Evolutionary conservation across 31 red algal genomes (phyloP).

Genomic region (Porphyra umbilicalis): DNA sequence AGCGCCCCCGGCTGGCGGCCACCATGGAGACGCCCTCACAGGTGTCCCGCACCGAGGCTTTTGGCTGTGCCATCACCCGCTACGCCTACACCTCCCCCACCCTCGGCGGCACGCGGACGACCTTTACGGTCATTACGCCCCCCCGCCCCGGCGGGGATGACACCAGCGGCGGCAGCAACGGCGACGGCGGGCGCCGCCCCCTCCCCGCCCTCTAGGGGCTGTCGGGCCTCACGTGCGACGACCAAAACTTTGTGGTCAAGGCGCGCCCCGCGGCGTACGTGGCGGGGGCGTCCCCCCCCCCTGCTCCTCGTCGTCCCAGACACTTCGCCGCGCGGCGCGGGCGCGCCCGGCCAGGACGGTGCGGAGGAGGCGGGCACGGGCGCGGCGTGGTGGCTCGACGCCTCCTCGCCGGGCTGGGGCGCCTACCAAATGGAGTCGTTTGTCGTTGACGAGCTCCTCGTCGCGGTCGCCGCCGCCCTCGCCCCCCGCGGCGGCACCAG

Average conservation of each 20-base stretch:
- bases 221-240: conserved; percentile 86
- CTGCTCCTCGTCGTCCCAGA: conserved; percentile 71
- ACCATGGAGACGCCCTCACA: too few relatives aligned
- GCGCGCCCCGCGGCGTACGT: conserved; percentile 35
- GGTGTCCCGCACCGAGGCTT: conserved; percentile 39
- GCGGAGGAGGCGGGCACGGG: conserved; percentile 83
- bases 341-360: conserved; percentile 50
- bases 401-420: conserved; percentile 25
- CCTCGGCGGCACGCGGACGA: conserved; percentile 31
- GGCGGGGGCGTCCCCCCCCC: conserved; percentile 21
- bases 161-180: too few relatives aligned
- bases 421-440: conserved; percentile 79
- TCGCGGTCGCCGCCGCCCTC: conserved; percentile 29
- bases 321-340: conserved; percentile 81
- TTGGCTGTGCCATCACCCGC: conserved; percentile 34
- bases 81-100: conserved; percentile 37
- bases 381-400: conserved; percentile 91
- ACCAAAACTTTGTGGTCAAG: conserved; percentile 84
- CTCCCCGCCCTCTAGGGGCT: conserved; percentile 53
- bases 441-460: conserved; percentile 45
- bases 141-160: background rate
- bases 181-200: too few relatives aligned
- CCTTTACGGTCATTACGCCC: conserved; percentile 52
- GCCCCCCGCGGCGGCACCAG: background rate
- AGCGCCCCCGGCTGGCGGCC: too few relatives aligned